These are phyloP conservation scores for Saccharata proteae DNA, from an alignment of 2,329 filamentous ascomycete genomes.

Conservation along the genomic window DNA sequence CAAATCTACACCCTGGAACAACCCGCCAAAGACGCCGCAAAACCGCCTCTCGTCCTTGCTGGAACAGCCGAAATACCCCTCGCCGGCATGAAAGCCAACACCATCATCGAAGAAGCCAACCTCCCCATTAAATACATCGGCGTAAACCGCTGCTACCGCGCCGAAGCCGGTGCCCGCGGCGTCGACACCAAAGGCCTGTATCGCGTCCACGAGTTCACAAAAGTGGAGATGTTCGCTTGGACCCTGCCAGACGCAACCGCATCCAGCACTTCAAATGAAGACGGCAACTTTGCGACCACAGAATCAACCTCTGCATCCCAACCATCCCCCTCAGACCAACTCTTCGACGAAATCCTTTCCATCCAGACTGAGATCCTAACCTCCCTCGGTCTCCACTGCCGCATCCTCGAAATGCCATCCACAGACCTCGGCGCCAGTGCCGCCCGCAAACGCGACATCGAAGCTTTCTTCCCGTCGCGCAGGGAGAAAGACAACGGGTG, in stretches of 20 bases:
- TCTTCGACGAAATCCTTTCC: conserved; percentile 77
- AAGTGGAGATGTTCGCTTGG: conserved; percentile 97
- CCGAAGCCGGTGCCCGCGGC: conserved; percentile 83
- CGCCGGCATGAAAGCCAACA: conserved; percentile 75
- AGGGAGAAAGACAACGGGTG: conserved; percentile 56
- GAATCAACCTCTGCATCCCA: conserved; percentile 13
- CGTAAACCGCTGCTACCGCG: conserved; percentile 84
- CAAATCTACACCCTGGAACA: conserved; percentile 78
- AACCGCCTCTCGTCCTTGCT: conserved; percentile 62
- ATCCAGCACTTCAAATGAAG: conserved; percentile 12
- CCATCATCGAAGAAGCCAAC: conserved; percentile 49
- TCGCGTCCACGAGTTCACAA: conserved; percentile 95
- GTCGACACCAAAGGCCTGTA: conserved; percentile 90
- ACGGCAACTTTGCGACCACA: conserved; percentile 20
- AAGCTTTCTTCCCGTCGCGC: conserved; percentile 83
- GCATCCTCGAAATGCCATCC: conserved; percentile 85
- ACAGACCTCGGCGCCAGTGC: conserved; percentile 83
- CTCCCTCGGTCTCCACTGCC: conserved; percentile 68
- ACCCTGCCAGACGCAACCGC: conserved; percentile 42
- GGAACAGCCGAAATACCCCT: conserved; percentile 93
- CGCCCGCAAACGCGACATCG: conserved; percentile 78
- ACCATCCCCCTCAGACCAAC: conserved; percentile 33
- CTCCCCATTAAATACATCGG: conserved; percentile 73
- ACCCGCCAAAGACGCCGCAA: conserved; percentile 44
- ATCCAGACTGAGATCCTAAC: conserved; percentile 77